Evolutionary conservation across 495 filamentous ascomycete genomes (phyloP).

Genomic region (Aspergillus funiculosus): DNA sequence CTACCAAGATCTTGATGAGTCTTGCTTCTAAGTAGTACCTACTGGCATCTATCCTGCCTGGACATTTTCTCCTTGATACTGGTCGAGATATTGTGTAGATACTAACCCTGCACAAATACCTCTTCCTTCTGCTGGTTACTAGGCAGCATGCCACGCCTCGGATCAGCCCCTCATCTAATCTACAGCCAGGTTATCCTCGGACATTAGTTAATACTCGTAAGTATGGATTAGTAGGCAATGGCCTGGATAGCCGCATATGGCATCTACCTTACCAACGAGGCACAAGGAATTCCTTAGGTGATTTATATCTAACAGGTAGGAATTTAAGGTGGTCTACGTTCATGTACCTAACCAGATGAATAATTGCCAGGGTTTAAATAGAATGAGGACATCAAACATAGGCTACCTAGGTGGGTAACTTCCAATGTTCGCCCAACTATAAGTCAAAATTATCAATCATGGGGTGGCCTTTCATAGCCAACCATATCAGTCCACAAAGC

Average conservation of each 20-base stretch:
- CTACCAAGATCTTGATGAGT: neutral
- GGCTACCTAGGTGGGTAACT: too few relatives aligned
- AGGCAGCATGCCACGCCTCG: neutral
- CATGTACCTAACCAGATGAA: too few relatives aligned
- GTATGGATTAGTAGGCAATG: neutral
- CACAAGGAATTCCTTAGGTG: neutral
- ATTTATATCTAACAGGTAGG: too few relatives aligned
- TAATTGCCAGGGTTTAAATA: too few relatives aligned
- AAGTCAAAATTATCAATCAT: neutral
- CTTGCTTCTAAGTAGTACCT: neutral
- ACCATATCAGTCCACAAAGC: neutral
- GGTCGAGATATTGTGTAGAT: neutral
- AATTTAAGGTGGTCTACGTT: too few relatives aligned
- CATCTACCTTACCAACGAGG: neutral
- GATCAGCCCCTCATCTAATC: conserved; percentile 7
- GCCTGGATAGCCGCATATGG: neutral
- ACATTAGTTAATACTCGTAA: neutral
- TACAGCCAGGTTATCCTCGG: neutral
- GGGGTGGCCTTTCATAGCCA: too few relatives aligned
- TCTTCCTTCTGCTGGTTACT: neutral
- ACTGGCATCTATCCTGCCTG: too few relatives aligned
- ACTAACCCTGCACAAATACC: neutral
- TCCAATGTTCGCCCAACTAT: neutral
- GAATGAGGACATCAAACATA: too few relatives aligned
- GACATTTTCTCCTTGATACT: too few relatives aligned